Conservation (phyloP, 176 grass and related monocot genomes). For the Triticum timopheevii region DNA sequence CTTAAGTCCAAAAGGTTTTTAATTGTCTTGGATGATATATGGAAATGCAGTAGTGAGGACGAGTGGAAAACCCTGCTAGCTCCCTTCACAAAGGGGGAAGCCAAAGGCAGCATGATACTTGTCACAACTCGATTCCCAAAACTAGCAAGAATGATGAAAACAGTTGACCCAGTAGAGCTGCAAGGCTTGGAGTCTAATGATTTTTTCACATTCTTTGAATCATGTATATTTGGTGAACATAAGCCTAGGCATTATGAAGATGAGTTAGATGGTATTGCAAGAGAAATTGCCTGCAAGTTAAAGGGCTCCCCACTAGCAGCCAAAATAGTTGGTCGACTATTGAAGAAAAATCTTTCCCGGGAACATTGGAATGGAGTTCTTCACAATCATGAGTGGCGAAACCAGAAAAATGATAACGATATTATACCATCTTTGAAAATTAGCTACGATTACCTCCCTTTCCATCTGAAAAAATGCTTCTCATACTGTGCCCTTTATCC, state of each 20-base stretch:
- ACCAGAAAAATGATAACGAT: not conserved
- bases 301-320: not conserved
- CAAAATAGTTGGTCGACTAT: not conserved
- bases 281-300: not conserved
- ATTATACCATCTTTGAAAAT: not conserved
- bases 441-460: not conserved
- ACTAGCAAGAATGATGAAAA: not conserved
- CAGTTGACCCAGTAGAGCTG: not conserved
- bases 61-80: not conserved
- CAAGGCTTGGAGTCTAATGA: not conserved
- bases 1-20: not conserved
- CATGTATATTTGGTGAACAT: not conserved
- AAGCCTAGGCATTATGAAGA: not conserved
- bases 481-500: no score
- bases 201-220: not conserved
- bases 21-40: not conserved
- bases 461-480: no score
- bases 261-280: not conserved
- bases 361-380: not conserved
- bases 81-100: not conserved
- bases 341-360: not conserved
- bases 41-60: not conserved
- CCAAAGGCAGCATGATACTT: not conserved
- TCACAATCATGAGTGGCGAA: not conserved
- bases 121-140: not conserved